Conservation (phyloP, 768 basidiomycete genomes). For the Floccularia luteovirens region DNA sequence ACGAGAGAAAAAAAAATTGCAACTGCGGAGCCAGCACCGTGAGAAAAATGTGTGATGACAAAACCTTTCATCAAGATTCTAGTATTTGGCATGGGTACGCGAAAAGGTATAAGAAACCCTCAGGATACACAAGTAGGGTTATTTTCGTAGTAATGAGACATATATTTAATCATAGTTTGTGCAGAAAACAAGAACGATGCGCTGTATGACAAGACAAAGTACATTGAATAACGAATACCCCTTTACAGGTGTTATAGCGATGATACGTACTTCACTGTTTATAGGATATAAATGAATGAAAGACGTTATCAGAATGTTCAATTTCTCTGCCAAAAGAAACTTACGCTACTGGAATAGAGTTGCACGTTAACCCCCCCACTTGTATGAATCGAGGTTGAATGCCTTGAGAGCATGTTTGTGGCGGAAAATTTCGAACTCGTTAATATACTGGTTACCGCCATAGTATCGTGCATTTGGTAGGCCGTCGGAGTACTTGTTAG, state of each 20-base stretch:
- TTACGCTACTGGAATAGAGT: conserved; percentile 89
- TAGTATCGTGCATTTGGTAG: conserved; percentile 97
- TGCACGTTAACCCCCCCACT: conserved; percentile 99
- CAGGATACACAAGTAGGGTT: too few relatives aligned
- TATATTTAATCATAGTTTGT: too few relatives aligned
- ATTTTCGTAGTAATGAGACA: too few relatives aligned
- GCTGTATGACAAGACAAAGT: too few relatives aligned
- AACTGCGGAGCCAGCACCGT: too few relatives aligned
- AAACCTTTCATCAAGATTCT: too few relatives aligned
- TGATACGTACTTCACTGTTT: conserved; percentile 79
- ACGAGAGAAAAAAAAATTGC: too few relatives aligned
- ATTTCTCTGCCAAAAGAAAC: conserved; percentile 17
- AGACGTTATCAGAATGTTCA: conserved; percentile 3
- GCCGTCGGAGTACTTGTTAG: conserved; percentile 99
- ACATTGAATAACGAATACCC: too few relatives aligned
- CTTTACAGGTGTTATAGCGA: conserved; percentile 7
- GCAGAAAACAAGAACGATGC: too few relatives aligned
- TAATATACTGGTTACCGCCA: conserved; percentile 96
- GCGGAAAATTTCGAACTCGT: conserved; percentile 91
- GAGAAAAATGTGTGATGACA: too few relatives aligned
- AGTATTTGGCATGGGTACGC: too few relatives aligned
- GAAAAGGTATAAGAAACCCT: too few relatives aligned
- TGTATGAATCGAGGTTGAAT: conserved; percentile 86
- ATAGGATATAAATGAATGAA: conserved; percentile 6
- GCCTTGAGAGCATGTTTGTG: conserved; percentile 93